phyloP scores from a whole-genome alignment of 2,329 filamentous ascomycete genomes.

The Apiospora kogelbergensis region DNA sequence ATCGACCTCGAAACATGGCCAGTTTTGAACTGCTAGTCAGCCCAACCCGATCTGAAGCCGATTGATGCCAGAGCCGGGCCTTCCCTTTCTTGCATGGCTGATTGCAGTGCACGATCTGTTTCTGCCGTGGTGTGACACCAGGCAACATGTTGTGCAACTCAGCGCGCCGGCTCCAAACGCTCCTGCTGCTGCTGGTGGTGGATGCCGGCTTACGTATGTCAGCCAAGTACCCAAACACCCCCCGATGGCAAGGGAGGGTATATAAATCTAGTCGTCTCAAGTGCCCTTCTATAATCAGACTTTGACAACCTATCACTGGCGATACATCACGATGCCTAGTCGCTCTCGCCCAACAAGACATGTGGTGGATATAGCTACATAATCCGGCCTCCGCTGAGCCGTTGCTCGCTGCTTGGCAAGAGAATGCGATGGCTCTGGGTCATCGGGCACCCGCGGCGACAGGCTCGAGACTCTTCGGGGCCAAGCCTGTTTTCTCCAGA shows the following conservation, averaged over 20 bases:
- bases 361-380: neutral
- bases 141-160: neutral
- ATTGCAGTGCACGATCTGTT: constrained; percentile 1
- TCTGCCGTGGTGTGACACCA: neutral
- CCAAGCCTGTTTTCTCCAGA: neutral
- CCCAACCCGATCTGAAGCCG: neutral
- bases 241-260: neutral
- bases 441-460: neutral
- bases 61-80: neutral
- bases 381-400: neutral
- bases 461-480: neutral
- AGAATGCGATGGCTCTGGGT: neutral
- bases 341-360: neutral
- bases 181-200: neutral
- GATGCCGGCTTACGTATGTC: neutral
- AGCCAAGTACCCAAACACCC: neutral
- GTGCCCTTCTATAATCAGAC: neutral
- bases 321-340: neutral
- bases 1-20: neutral
- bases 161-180: neutral
- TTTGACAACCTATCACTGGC: neutral
- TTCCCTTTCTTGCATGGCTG: neutral
- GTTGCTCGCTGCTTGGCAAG: neutral
- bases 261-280: constrained; percentile 2
- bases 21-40: neutral